Percentiles rank a stretch among this genome's conserved stretches.
These are phyloP conservation scores for Aspergillus candidus DNA, from an alignment of 2,329 filamentous ascomycete genomes.

Conservation along the genomic window DNA sequence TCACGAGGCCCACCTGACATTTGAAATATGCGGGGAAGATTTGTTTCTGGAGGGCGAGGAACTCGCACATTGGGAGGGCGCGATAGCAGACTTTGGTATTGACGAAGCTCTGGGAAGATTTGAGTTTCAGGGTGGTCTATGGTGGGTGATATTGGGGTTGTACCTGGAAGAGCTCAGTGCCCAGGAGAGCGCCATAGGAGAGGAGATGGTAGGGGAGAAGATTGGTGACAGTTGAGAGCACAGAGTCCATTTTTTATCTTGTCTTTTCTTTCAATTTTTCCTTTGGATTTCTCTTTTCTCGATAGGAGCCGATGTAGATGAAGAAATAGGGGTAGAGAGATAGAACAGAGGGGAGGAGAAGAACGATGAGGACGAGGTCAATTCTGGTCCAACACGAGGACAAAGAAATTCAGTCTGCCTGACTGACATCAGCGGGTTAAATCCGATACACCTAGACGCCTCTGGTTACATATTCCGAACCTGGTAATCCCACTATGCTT, in stretches of 20 bases:
- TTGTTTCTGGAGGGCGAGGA: constrained; percentile 35
- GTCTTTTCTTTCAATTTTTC: not conserved
- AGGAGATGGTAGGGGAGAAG: constrained; percentile 33
- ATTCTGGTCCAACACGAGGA: too few relatives aligned
- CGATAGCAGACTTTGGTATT: constrained; percentile 37
- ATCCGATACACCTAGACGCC: too few relatives aligned
- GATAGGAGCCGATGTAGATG: too few relatives aligned
- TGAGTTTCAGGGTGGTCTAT: not conserved
- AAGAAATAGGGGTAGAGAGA: not conserved
- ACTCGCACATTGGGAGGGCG: constrained; percentile 31
- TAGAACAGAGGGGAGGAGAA: too few relatives aligned
- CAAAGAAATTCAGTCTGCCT: too few relatives aligned
- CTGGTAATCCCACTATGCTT: too few relatives aligned
- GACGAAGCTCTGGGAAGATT: constrained; percentile 29
- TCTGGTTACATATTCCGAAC: too few relatives aligned
- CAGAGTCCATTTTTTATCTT: constrained; percentile 8
- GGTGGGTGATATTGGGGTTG: not conserved
- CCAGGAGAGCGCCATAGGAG: constrained; percentile 36
- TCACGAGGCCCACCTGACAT: constrained; percentile 30
- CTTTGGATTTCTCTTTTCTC: not conserved
- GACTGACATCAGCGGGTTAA: too few relatives aligned
- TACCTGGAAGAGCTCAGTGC: constrained; percentile 34
- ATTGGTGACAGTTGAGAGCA: constrained; percentile 10
- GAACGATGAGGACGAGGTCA: too few relatives aligned
- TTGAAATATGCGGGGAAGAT: constrained; percentile 39